Base-by-base conservation (phyloP, 805 yeast genomes). In the Nakazawaea wyomingensis region DNA sequence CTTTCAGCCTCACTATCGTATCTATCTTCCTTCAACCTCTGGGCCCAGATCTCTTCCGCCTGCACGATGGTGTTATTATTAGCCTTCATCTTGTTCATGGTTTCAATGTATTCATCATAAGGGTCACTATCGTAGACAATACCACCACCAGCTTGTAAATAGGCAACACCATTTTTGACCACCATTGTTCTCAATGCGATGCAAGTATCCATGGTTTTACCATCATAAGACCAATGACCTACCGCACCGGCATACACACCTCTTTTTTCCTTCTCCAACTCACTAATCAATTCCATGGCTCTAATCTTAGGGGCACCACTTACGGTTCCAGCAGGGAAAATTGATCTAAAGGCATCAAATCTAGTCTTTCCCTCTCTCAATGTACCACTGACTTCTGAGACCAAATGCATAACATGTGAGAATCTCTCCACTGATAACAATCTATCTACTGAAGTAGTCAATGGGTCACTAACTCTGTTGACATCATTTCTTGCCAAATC, bases 171-270 rank as follows among this genome's bases (percentile, higher is more conserved):
- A 52, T 91, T 87, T 59, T 93, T 93, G 59, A 77, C 83, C 35
- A 93, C 89, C 99, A 93, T 91, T 0, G 99, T 93, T 66, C 99
- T 78, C 54, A 93, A 70, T 0, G 99, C 99, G 60, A 93, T 93
- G 66, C 99, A 93, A 1, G 98, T 93, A 59, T 93, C 95, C 98
- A 93, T 91, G 22, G 88, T 76, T 53, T 77, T 79, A n/a, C 91
- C 88, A 56, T 89, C 96, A 60, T 90, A 93, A 1, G 96, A 89
- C 96, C 97, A 93, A 60, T 85, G 85, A 6, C 99, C 99, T 16
- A 93, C 98, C 2, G 99, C 99, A 48, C 99, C 99, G 0, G 99
- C 99, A 59, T 93, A 93, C 7, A 91, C 90, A 36, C 98, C 99
- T 58, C 99, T 74, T 57, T 88, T 87, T 59, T 91, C 98, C 48